Evolutionary conservation across 2,329 filamentous ascomycete species (phyloP).

Genomic region (Sclerotinia glacialis): DNA sequence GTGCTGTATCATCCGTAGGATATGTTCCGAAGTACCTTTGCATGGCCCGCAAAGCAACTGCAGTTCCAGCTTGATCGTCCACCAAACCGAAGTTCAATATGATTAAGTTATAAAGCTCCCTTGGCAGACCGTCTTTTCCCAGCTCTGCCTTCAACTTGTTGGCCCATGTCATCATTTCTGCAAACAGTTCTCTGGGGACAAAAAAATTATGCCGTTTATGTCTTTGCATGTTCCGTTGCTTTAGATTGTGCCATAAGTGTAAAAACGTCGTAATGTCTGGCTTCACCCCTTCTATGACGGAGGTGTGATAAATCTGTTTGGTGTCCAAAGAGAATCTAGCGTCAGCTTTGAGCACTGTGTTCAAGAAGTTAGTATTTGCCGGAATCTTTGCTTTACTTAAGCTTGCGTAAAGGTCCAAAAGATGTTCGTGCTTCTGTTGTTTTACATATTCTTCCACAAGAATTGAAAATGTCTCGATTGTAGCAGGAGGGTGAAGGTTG

Average conservation of each 20-base stretch:
- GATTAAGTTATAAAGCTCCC: conserved; percentile 51
- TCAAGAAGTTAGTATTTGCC: conserved; percentile 73
- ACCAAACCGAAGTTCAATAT: conserved; percentile 50
- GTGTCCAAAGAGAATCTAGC: conserved; percentile 21
- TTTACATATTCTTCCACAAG: conserved; percentile 69
- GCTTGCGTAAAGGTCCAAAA: conserved; percentile 60
- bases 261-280: conserved; percentile 38
- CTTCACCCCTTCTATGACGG: conserved; percentile 22
- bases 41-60: conserved; percentile 49
- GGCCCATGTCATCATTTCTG: conserved; percentile 44
- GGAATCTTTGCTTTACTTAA: conserved; percentile 62
- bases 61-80: conserved; percentile 48
- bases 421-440: conserved; percentile 55
- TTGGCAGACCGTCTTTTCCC: conserved; percentile 43
- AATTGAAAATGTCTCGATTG: conserved; percentile 74
- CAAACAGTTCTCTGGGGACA: conserved; percentile 41
- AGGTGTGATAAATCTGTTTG: not conserved
- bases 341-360: conserved; percentile 62
- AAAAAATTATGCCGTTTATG: conserved; percentile 12
- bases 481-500: conserved; percentile 55
- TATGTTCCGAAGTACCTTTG: conserved; percentile 44
- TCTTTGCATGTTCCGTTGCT: conserved; percentile 22
- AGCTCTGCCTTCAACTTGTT: conserved; percentile 39
- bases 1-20: conserved; percentile 47
- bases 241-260: conserved; percentile 37